A percentile compares a stretch with the other conserved stretches of the same genome.
phyloP scores from a whole-genome alignment of 331 rosid genomes.

The Rhamnella rubrinervis region DNA sequence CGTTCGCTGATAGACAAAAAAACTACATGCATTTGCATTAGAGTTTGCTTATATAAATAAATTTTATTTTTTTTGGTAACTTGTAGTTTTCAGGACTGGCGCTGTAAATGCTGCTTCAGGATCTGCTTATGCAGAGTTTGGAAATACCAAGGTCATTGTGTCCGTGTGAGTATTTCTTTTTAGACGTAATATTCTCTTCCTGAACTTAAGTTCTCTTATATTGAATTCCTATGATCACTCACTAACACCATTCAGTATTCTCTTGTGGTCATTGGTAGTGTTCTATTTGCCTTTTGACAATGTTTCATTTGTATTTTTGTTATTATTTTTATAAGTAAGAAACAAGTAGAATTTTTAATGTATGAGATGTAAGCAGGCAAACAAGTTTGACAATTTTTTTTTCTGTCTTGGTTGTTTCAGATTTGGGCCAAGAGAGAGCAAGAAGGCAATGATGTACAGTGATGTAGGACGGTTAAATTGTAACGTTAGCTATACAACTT shows the following conservation, averaged over 20 bases:
- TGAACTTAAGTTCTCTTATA: neutral
- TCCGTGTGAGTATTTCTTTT: constrained; percentile 75
- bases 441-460: constrained; percentile 97
- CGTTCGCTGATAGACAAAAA: neutral
- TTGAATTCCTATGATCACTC: neutral
- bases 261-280: neutral
- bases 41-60: neutral
- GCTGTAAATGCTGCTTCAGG: constrained; percentile 95
- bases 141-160: constrained; percentile 90
- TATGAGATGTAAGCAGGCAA: neutral
- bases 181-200: neutral
- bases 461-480: constrained; percentile 90
- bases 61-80: constrained; percentile 6
- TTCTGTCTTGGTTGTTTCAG: constrained; percentile 31
- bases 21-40: neutral
- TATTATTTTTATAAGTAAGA: neutral
- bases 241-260: neutral
- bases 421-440: constrained; percentile 99
- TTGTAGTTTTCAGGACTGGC: constrained; percentile 87
- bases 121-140: constrained; percentile 94
- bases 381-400: constrained; percentile 1
- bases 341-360: neutral
- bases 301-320: neutral
- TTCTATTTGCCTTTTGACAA: neutral
- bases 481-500: constrained; percentile 73